Evolutionary conservation across 2,329 filamentous ascomycete genomes (phyloP), one percentile per base, ranked within the genome.

Genomic region (Fusarium humuli): DNA sequence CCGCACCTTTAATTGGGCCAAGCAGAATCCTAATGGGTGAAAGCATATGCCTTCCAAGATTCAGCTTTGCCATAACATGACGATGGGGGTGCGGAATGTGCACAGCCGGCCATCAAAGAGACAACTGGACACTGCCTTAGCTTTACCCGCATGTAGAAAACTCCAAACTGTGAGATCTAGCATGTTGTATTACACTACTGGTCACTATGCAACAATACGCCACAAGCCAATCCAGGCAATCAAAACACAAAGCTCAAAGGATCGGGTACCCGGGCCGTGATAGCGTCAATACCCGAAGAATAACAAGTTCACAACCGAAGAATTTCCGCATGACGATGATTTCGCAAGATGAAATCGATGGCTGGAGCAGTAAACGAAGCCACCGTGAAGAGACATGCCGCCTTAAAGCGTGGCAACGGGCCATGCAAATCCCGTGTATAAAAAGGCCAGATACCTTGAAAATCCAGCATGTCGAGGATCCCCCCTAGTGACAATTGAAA

Each of bases 251-350:
- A 48, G 40, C 48, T 40, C 54, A 48, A 30, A 55, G 53, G 46
- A 42, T 55, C 73, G 73, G 73, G 45, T 74, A 27, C 27, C 20
- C 73, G 73, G 73, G 53, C 73, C 73, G 71, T 45, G 47, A 70
- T 61, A 58, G 73, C 73, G 73, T 59, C 50, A 64, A 56, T 56
- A 65, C 57, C 73, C 73, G 71, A 74, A 67, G 64, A 67, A 71
- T 71, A 69, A 45, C 67, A 73, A 61, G 42, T 37, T 50, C 37
- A 30, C 52, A 63, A 55, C 73, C 73, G 73, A 75, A 55, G 73
- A 75, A 75, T 67, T 66, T 54, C 73, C 73, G 73, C 34, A 27
- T 48, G 34, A 65, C 58, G 57, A 54, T 40, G 48, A 62, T 49
- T 46, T 25, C 52, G 49, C 18, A 23, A 37, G 25, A 60, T 47